Evolutionary conservation across 2,329 filamentous ascomycete species (phyloP).

Genomic region (Penicillium sp.): DNA sequence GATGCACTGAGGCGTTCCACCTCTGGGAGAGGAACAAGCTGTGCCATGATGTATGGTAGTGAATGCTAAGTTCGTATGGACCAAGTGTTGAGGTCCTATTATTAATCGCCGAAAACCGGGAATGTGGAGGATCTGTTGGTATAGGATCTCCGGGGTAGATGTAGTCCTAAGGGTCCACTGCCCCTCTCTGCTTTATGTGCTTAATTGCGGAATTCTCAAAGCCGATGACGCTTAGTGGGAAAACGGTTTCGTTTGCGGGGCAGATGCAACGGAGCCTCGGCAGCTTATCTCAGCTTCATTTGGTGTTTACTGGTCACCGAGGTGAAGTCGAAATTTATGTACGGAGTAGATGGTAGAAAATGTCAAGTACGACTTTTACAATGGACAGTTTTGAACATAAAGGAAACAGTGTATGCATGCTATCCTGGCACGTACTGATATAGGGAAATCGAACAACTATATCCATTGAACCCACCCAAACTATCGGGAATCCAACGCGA

Average conservation of each 20-base stretch:
- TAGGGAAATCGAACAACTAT: conserved; percentile 39
- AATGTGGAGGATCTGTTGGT: neutral
- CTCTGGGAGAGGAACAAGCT: conserved; percentile 66
- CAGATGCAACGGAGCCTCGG: conserved; percentile 15
- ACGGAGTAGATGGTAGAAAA: neutral
- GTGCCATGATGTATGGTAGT: conserved; percentile 45
- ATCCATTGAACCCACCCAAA: conserved; percentile 42
- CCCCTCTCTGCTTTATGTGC: neutral
- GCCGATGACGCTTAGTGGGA: conserved; percentile 2
- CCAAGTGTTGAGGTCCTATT: neutral
- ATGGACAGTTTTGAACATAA: conserved; percentile 7
- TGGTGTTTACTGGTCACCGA: neutral
- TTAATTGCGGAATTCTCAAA: conserved; percentile 6
- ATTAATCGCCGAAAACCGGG: conserved; percentile 5
- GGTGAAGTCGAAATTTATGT: neutral
- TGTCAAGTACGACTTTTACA: neutral
- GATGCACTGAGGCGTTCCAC: conserved; percentile 75
- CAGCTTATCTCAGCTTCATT: conserved; percentile 21
- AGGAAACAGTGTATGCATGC: conserved; percentile 38
- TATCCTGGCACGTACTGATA: conserved; percentile 38
- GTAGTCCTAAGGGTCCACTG: neutral
- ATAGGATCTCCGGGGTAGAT: neutral
- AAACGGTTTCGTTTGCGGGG: neutral
- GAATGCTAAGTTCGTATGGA: neutral
- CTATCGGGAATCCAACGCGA: conserved; percentile 31